phyloP scores from a whole-genome alignment of 1,284 basidiomycete genomes.

The Boletus smithii region DNA sequence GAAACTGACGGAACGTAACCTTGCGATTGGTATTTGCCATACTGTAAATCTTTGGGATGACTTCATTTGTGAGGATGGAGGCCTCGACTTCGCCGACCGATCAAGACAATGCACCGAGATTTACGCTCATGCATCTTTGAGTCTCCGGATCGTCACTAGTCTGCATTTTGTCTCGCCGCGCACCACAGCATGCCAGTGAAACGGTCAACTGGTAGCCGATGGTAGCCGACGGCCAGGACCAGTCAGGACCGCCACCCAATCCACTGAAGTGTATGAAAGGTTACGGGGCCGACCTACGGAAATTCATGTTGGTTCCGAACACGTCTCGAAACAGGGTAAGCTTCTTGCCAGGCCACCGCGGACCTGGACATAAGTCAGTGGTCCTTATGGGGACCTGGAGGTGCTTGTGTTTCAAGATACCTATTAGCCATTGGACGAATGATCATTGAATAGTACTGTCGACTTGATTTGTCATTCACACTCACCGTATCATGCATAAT shows the following conservation, averaged over 20 bases:
- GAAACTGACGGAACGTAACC: constrained; percentile 9
- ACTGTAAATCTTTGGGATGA: constrained; percentile 6
- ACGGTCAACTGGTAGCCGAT: too few species aligned
- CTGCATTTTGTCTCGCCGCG: constrained; percentile 1
- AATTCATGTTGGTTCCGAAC: too few species aligned
- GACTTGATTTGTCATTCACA: too few species aligned
- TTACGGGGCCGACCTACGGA: constrained; percentile 18
- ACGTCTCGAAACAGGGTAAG: constrained; percentile 1
- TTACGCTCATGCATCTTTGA: constrained; percentile 5
- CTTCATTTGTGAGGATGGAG: constrained; percentile 17
- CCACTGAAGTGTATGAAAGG: constrained; percentile 10
- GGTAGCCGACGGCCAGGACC: too few species aligned
- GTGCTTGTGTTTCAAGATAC: constrained; percentile 9
- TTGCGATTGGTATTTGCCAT: constrained; percentile 6
- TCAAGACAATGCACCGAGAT: constrained; percentile 25
- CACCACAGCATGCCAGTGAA: constrained; percentile 12
- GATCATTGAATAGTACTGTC: too few species aligned
- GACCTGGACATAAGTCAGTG: constrained; percentile 15
- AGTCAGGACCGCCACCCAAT: too few species aligned
- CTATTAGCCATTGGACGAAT: constrained; percentile 9
- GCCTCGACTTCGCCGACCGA: constrained; percentile 14
- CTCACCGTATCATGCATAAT: too few species aligned
- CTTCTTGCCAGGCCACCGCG: constrained; percentile 24
- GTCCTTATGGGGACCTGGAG: constrained; percentile 10
- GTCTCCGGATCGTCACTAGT: constrained; percentile 19